phyloP scores from a whole-genome alignment of 768 basidiomycete species.

The Dentipellis sp. region DNA sequence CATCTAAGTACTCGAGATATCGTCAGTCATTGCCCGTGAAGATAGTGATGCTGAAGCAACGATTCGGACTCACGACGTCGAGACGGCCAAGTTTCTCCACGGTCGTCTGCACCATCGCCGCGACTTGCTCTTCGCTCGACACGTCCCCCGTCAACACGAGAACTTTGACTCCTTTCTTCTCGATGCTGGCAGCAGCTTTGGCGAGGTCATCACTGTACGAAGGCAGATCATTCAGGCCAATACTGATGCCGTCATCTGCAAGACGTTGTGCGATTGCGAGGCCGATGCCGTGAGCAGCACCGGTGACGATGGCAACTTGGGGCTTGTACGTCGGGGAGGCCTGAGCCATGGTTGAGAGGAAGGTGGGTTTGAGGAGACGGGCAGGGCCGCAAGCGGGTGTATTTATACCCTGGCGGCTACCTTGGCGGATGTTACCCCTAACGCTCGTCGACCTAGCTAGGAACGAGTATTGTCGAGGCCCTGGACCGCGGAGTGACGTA shows the following conservation, averaged over 20 bases:
- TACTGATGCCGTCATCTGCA: slow-evolving; percentile 35
- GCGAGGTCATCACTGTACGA: not conserved
- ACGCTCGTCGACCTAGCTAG: too few relatives aligned
- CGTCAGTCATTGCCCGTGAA: not conserved
- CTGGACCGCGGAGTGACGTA: too few relatives aligned
- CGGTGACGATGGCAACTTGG: slow-evolving; percentile 33
- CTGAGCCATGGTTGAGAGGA: not conserved
- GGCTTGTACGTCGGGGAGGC: slow-evolving; percentile 1
- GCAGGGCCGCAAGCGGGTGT: too few relatives aligned
- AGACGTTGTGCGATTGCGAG: slow-evolving; percentile 37
- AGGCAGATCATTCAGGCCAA: slow-evolving; percentile 34
- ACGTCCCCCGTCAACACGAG: not conserved
- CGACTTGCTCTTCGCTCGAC: not conserved
- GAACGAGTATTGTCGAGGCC: too few relatives aligned
- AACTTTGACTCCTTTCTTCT: not conserved
- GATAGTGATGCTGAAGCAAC: not conserved
- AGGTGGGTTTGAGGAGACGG: too few relatives aligned
- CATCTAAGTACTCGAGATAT: not conserved
- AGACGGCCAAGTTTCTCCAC: not conserved
- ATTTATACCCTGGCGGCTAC: too few relatives aligned
- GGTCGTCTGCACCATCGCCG: not conserved
- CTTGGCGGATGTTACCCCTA: too few relatives aligned
- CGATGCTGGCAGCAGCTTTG: not conserved
- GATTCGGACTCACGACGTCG: not conserved
- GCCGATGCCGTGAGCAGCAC: slow-evolving; percentile 39